phyloP scores from a whole-genome alignment of 371 early-diverging fungal genomes.

The Mucor plumbeus region DNA sequence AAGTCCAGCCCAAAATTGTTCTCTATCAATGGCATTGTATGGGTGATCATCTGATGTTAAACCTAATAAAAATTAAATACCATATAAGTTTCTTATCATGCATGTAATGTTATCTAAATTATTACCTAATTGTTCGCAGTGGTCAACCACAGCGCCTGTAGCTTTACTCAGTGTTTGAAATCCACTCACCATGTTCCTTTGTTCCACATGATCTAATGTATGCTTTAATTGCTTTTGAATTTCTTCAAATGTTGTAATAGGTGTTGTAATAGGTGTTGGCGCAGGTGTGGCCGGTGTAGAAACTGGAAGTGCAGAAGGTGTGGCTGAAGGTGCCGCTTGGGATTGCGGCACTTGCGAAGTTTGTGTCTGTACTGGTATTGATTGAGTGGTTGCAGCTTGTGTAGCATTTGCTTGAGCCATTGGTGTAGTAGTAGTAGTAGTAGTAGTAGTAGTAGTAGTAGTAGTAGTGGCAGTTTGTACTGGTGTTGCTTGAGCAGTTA shows the following conservation, averaged over 20 bases:
- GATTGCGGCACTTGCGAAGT: background rate
- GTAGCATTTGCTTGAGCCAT: background rate
- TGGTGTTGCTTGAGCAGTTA: background rate
- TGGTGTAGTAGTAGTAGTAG: background rate
- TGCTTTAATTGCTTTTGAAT: conserved; percentile 75
- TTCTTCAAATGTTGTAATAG: conserved; percentile 62
- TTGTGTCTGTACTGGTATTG: background rate
- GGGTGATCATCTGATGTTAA: conserved; percentile 60
- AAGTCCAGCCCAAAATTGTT: conserved; percentile 81
- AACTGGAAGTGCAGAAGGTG: background rate
- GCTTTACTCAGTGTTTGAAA: conserved; percentile 76
- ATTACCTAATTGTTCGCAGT: conserved; percentile 75
- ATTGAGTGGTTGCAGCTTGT: background rate
- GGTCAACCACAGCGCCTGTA: conserved; percentile 73
- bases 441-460: too few relatives aligned
- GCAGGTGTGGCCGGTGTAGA: background rate
- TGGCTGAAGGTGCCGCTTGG: background rate
- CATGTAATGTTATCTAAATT: background rate
- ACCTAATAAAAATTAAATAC: conserved; percentile 40
- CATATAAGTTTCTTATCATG: conserved; percentile 28
- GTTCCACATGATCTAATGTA: conserved; percentile 72
- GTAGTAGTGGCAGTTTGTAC: too few relatives aligned
- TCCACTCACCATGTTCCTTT: conserved; percentile 69
- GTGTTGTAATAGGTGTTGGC: conserved; percentile 13
- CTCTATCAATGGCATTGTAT: conserved; percentile 58